Evolutionary conservation across 129 eudicot species (phyloP), one percentile per base, ranked within the genome.

Genomic region (Mikania micrantha): DNA sequence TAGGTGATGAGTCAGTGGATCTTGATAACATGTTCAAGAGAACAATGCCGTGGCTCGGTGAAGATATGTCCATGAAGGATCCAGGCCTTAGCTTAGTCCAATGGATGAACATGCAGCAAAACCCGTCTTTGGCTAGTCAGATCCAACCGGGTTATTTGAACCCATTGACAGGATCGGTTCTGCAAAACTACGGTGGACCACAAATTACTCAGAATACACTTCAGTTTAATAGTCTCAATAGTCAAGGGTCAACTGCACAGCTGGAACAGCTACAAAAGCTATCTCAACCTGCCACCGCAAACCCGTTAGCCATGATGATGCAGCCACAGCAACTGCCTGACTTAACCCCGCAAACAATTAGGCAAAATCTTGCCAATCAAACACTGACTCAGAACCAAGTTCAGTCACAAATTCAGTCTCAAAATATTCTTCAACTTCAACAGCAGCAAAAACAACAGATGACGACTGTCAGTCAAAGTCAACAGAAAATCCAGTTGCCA

Each of bases 81-180:
- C 83, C 84, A 6, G 98, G 98, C 22, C 49, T 92, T 24, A 92
- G 95, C 74, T 77, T 92, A 82, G 95, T 79, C 65, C 98, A 92
- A 74, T 88, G 96, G 98, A 88, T 92, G 98, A 92, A 88, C 83
- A 82, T 92, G 98, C 96, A 83, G 71, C 97, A 92, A 68, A 86
- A 75, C 45, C 69, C 95, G 13, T 71, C 91, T 15, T 35, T 80
- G 41, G 79, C 77, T 3, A 85, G 83, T 75, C 81, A 87, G 20
- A 73, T 81, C 27, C 98, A 85, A 66, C 79, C 89, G 4, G 82
- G 81, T 60, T 92, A 82, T 62, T 42, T 92, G 57, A 79, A 68
- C 58, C 77, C 94, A 0, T 79, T 91, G n/a, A 40, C 88, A 1
- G 82, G 86, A 17, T 70, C 97, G 0, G 85, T 81, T 60, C 50